Evolutionary conservation across 2,329 filamentous ascomycete species (phyloP).

Genomic region (Fusarium sp.): DNA sequence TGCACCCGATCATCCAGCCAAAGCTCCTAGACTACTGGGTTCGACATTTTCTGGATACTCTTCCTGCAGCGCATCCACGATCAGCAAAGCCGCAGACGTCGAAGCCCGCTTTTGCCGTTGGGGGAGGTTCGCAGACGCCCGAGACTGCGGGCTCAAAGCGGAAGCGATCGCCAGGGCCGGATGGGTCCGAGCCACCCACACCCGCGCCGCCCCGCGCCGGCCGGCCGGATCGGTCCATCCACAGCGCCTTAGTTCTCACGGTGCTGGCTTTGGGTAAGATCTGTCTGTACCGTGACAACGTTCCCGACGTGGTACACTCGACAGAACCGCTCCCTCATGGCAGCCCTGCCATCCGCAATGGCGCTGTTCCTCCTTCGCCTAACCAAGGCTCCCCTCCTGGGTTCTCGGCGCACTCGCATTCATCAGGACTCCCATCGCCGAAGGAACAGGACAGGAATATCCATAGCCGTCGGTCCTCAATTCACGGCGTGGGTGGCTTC

Average conservation of each 20-base stretch:
- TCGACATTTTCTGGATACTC: conserved; percentile 62
- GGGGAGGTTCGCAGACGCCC: conserved; percentile 40
- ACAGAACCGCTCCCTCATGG: conserved; percentile 49
- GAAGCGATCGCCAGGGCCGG: conserved; percentile 64
- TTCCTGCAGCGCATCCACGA: conserved; percentile 52
- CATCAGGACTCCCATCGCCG: conserved; percentile 64
- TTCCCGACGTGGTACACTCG: conserved; percentile 67
- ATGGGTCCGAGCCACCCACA: conserved; percentile 50
- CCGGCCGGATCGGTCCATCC: conserved; percentile 74
- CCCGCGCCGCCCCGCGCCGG: conserved; percentile 54
- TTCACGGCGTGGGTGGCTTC: conserved; percentile 55
- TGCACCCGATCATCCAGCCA: conserved; percentile 73
- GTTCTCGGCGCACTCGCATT: conserved; percentile 59
- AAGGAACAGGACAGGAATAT: conserved; percentile 61
- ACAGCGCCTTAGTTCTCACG: conserved; percentile 84
- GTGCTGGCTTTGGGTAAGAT: conserved; percentile 90
- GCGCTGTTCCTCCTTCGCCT: conserved; percentile 62
- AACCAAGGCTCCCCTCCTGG: conserved; percentile 66
- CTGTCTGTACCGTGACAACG: conserved; percentile 67
- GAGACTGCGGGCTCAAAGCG: conserved; percentile 60
- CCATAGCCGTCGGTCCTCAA: conserved; percentile 64
- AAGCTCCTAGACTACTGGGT: conserved; percentile 65
- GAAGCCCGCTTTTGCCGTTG: conserved; percentile 51
- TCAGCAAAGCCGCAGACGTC: conserved; percentile 45
- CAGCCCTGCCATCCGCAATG: conserved; percentile 60